Percentiles rank a stretch among this genome's conserved stretches.
phyloP scores from a whole-genome alignment of 1,284 basidiomycete species.

The Neolentinus lepideus region DNA sequence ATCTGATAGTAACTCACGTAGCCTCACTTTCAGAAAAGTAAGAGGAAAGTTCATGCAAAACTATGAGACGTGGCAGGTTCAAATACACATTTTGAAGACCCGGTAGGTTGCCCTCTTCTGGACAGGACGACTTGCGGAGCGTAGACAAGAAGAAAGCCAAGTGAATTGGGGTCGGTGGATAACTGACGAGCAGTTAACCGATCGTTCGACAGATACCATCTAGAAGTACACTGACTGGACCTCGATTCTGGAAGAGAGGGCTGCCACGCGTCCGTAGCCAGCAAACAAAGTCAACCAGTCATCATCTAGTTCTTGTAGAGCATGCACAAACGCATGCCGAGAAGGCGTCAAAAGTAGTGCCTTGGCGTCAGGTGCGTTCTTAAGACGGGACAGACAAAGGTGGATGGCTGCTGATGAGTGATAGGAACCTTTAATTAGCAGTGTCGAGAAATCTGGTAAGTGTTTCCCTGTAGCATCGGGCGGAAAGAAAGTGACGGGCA shows the following conservation, averaged over 20 bases:
- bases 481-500: conserved; percentile 10
- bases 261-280: conserved; percentile 33
- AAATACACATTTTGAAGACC: conserved; percentile 24
- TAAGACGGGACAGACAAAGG: conserved; percentile 37
- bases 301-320: conserved; percentile 45
- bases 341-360: conserved; percentile 49
- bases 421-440: conserved; percentile 27
- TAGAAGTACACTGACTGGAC: conserved; percentile 40
- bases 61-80: conserved; percentile 41
- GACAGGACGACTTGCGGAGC: conserved; percentile 33
- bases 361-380: conserved; percentile 23
- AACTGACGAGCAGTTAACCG: conserved; percentile 33
- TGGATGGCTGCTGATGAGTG: conserved; percentile 32
- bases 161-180: conserved; percentile 56
- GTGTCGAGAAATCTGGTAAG: conserved; percentile 23
- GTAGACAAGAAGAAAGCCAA: conserved; percentile 47
- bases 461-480: conserved; percentile 8
- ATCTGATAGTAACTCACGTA: conserved; percentile 15
- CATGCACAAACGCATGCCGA: conserved; percentile 28
- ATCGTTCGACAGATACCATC: conserved; percentile 2
- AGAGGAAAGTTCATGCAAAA: conserved; percentile 57
- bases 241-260: conserved; percentile 37
- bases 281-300: conserved; percentile 43
- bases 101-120: conserved; percentile 28
- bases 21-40: conserved; percentile 38